A percentile compares a stretch with the other conserved stretches of the same genome.
Conservation (phyloP, 257 asterid species). For the Nicotiana noctiflora region DNA sequence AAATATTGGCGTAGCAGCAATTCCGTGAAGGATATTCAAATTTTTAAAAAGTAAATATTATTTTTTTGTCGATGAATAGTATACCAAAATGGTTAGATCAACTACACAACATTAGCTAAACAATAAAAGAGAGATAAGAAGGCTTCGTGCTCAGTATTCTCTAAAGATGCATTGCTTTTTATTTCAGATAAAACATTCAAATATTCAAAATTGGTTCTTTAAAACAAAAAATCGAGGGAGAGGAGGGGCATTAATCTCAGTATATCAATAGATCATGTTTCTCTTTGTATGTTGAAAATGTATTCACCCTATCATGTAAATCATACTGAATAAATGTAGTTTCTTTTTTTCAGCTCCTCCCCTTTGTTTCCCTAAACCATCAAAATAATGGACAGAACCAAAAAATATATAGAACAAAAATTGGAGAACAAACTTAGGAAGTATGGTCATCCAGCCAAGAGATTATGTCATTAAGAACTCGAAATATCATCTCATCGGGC, state of each 20-base stretch:
- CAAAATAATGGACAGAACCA: not conserved
- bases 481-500: constrained; percentile 43
- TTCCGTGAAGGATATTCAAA: no score
- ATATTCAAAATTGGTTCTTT: not conserved
- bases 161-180: not conserved
- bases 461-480: constrained; percentile 41
- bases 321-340: not conserved
- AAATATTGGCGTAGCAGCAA: no score
- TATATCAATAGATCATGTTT: not conserved
- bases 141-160: not conserved
- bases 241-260: not conserved
- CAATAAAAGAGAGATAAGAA: not conserved
- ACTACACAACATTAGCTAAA: no score
- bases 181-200: not conserved
- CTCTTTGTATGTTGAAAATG: not conserved
- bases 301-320: not conserved
- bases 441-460: constrained; percentile 54
- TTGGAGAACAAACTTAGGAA: not conserved
- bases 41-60: no score
- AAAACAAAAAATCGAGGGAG: not conserved
- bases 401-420: not conserved
- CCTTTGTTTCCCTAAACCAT: not conserved
- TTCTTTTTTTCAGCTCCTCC: not conserved
- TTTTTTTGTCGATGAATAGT: no score
- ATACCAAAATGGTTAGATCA: no score